These are phyloP conservation scores for Penicillium parvum DNA, from an alignment of 495 filamentous ascomycete species.

Conservation along the genomic window DNA sequence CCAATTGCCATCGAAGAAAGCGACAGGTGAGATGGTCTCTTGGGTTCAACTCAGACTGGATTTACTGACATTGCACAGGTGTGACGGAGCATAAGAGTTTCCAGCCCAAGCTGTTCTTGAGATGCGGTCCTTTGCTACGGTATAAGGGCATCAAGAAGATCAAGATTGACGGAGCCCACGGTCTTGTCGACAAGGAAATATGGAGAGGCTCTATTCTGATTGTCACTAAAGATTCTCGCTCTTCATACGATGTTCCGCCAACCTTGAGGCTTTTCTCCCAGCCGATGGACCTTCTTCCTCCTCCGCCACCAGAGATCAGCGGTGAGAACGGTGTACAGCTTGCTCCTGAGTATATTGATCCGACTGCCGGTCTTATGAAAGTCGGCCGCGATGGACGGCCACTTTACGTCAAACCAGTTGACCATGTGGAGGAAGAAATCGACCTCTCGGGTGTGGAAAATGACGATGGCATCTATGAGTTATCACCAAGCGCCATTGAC, in stretches of 20 bases:
- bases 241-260: constrained; percentile 74
- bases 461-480: constrained; percentile 76
- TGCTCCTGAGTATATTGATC: constrained; percentile 79
- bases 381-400: constrained; percentile 73
- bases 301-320: constrained; percentile 66
- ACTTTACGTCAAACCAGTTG: constrained; percentile 80
- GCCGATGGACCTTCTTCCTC: constrained; percentile 76
- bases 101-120: constrained; percentile 76
- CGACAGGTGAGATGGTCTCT: constrained; percentile 27
- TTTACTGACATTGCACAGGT: constrained; percentile 20
- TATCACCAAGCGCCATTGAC: constrained; percentile 41
- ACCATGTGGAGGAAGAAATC: constrained; percentile 65
- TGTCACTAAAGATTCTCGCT: constrained; percentile 77
- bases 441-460: constrained; percentile 75
- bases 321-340: constrained; percentile 57
- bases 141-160: constrained; percentile 70
- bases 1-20: constrained; percentile 35
- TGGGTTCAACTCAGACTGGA: background rate
- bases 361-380: constrained; percentile 81
- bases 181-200: constrained; percentile 58
- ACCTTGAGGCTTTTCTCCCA: constrained; percentile 79
- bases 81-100: constrained; percentile 56
- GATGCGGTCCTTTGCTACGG: constrained; percentile 83
- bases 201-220: constrained; percentile 96
- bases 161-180: constrained; percentile 32